Base-by-base conservation (phyloP, 352 stramenopile species). In the Globisporangium uncinulatum region DNA sequence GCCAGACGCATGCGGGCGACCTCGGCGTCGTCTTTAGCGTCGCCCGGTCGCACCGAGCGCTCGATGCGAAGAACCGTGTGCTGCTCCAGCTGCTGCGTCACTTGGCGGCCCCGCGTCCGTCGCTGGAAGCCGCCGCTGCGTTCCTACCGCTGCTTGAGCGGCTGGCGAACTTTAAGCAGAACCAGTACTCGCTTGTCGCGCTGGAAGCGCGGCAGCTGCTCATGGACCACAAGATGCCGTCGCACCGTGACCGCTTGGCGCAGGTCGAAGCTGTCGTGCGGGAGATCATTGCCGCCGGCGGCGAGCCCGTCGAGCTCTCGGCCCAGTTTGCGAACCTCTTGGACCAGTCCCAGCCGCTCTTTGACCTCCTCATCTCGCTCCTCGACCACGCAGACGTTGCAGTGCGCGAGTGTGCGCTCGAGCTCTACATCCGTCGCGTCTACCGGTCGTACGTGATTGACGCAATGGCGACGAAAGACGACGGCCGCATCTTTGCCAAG, bases 161-260 rank as follows among this genome's bases (percentile, higher is more conserved):
- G 20, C 71, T 98, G 15, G 79, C 87, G 8, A 89, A 87, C 48
- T 86, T 97, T 61, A 87, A 90, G 66, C 81, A 94, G 61, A 92
- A 91, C 51, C 67, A 88, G 63, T 98, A 98, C 77, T 96, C 92
- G 48, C 67, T 94, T 13, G 77, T 99, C 42, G 92, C 97, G 10
- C 78, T 99, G 54, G 82, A 97, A 65, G 97, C 96, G 24, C 85
- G 96, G 59, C 97, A 98, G 66, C 76, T 99, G 41, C 74, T 99
- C 9, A 95, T 99, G 51, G 83, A 98, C 68, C 91, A 97, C 70
- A 98, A 97, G 69, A 97, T 98, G 77, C 95, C 96, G 37, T 98
- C 91, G 55, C 96, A 98, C 68, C 77, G 94, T 37, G 88, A 98
- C 59, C 87, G 94, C 8, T 63, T 97, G 34, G 74, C 69, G 21